Evolutionary conservation across 495 filamentous ascomycete species (phyloP).

Genomic region (Xylaria grammica): DNA sequence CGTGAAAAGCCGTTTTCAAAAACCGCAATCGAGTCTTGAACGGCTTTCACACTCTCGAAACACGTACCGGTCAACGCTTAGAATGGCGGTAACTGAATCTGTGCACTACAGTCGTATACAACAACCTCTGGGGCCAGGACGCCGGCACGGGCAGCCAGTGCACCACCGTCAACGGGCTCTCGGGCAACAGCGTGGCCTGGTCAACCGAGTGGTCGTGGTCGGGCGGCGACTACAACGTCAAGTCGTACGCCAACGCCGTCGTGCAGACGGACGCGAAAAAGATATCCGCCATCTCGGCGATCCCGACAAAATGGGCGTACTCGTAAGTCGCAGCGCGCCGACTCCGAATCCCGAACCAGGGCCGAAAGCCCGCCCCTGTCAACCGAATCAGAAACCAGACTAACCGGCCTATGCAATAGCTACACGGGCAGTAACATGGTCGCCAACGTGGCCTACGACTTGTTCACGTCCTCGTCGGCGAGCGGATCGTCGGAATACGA

Average conservation of each 20-base stretch:
- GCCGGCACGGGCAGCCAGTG: constrained; percentile 61
- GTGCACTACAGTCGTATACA: constrained; percentile 42
- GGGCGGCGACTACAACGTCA: constrained; percentile 57
- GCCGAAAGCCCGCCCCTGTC: neutral
- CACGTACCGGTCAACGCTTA: too few species aligned
- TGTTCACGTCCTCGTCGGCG: constrained; percentile 60
- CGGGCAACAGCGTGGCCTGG: constrained; percentile 57
- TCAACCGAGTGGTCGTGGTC: constrained; percentile 63
- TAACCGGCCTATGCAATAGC: constrained; percentile 36
- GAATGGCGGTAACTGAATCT: constrained; percentile 11
- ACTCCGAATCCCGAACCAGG: neutral
- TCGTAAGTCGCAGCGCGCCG: constrained; percentile 40
- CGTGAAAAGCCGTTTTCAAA: too few species aligned
- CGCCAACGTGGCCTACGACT: constrained; percentile 70
- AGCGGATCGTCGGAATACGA: constrained; percentile 61
- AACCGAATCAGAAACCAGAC: neutral
- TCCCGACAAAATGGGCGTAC: constrained; percentile 61
- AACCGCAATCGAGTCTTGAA: too few species aligned
- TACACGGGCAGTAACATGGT: constrained; percentile 61
- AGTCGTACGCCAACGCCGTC: constrained; percentile 64
- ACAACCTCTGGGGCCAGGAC: constrained; percentile 59
- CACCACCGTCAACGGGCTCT: constrained; percentile 55
- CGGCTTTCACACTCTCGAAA: too few species aligned
- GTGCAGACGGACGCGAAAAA: constrained; percentile 50
- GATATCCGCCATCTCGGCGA: constrained; percentile 55